Percentiles rank a stretch among this genome's conserved stretches.
Conservation (phyloP, 805 yeast species). For the Babjeviella inositovora region DNA sequence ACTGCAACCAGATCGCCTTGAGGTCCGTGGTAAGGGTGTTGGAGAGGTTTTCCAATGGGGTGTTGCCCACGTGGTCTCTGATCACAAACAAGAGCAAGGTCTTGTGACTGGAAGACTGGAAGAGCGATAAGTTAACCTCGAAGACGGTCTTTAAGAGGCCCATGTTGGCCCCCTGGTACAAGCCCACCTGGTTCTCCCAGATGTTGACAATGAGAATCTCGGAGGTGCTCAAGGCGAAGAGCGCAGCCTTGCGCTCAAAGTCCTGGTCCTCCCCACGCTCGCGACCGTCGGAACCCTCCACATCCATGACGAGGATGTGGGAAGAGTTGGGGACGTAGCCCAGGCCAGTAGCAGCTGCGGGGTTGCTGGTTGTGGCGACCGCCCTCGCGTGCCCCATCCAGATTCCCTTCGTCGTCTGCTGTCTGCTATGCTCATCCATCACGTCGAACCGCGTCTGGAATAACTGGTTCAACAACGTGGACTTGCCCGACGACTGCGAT, state of each 20-base stretch:
- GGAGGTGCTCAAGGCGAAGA: constrained; percentile 85
- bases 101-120: constrained; percentile 36
- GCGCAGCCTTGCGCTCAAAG: constrained; percentile 90
- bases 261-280: constrained; percentile 98
- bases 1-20: constrained; percentile 58
- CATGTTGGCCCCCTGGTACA: constrained; percentile 97
- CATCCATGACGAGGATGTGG: constrained; percentile 74
- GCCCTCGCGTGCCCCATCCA: constrained; percentile 27
- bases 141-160: constrained; percentile 89
- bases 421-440: constrained; percentile 76
- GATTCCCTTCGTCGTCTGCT: constrained; percentile 55
- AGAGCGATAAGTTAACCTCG: constrained; percentile 82
- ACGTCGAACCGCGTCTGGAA: constrained; percentile 85
- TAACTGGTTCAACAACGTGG: constrained; percentile 73
- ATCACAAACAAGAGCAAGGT: constrained; percentile 73
- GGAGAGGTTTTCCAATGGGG: constrained; percentile 62
- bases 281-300: constrained; percentile 98
- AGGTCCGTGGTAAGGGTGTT: constrained; percentile 59
- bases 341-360: constrained; percentile 2
- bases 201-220: constrained; percentile 83
- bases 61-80: constrained; percentile 80
- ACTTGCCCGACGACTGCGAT: constrained; percentile 92
- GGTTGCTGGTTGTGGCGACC: constrained; percentile 10
- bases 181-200: constrained; percentile 96
- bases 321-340: constrained; percentile 5